Evolutionary conservation across 176 grass and related monocot genomes (phyloP).

Genomic region (Oryza glumipatula): DNA sequence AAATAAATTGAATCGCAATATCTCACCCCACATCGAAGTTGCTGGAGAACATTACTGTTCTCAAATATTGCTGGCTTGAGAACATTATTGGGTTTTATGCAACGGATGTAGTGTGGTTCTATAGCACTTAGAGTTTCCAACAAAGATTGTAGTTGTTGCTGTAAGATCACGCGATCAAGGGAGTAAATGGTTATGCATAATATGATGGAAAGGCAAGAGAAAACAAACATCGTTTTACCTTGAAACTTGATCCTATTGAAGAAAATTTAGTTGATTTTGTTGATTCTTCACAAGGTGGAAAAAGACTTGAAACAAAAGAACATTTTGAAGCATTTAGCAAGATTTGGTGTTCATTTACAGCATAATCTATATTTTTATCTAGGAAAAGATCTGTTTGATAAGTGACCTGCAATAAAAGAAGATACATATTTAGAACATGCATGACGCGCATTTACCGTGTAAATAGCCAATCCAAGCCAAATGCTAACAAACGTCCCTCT

Average conservation of each 20-base stretch:
- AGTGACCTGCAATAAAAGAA: conserved; percentile 62
- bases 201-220: conserved; percentile 7
- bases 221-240: conserved; percentile 52
- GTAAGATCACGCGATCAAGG: conserved; percentile 44
- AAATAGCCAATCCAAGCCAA: neutral
- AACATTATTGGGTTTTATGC: conserved; percentile 94
- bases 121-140: conserved; percentile 92
- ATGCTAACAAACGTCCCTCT: neutral
- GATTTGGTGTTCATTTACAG: conserved; percentile 90
- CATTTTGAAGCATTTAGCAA: conserved; percentile 85
- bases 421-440: conserved; percentile 3
- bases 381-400: conserved; percentile 94
- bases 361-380: conserved; percentile 99
- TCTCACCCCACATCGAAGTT: conserved; percentile 92
- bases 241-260: conserved; percentile 89
- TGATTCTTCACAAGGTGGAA: conserved; percentile 83
- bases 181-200: conserved; percentile 12
- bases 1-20: conserved; percentile 32
- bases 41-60: conserved; percentile 85
- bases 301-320: conserved; percentile 87
- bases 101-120: conserved; percentile 90
- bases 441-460: neutral
- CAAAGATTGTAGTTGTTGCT: conserved; percentile 95
- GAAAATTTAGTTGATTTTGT: conserved; percentile 90
- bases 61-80: conserved; percentile 95